phyloP scores from a whole-genome alignment of 2,329 filamentous ascomycete species.

The Trichoderma hamatum region DNA sequence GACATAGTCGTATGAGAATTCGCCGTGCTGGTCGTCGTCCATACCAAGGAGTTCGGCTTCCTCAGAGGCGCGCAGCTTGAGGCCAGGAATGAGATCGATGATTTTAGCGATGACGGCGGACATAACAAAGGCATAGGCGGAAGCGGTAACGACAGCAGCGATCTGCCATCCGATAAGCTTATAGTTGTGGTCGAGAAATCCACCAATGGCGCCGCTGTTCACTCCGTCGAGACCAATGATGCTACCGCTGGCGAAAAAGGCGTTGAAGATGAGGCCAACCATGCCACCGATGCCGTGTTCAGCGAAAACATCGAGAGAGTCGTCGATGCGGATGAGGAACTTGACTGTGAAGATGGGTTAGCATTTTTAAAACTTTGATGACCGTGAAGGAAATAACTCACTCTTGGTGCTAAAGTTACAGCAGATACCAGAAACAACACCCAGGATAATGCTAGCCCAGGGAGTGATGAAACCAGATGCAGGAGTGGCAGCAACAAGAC shows the following conservation, averaged over 20 bases:
- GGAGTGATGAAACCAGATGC: conserved; percentile 69
- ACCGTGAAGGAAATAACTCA: conserved; percentile 31
- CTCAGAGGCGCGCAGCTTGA: conserved; percentile 77
- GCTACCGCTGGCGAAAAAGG: conserved; percentile 68
- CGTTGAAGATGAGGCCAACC: conserved; percentile 73
- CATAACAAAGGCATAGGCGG: conserved; percentile 71
- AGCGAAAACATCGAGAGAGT: conserved; percentile 72
- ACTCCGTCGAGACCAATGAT: conserved; percentile 77
- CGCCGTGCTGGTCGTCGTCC: conserved; percentile 88
- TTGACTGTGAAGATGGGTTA: conserved; percentile 48
- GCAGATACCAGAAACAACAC: conserved; percentile 64
- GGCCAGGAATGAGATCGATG: conserved; percentile 75
- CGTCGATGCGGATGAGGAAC: conserved; percentile 66
- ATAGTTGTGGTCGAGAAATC: conserved; percentile 76
- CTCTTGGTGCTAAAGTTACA: conserved; percentile 70
- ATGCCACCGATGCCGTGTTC: conserved; percentile 72
- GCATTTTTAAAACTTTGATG: neutral
- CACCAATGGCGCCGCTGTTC: conserved; percentile 68
- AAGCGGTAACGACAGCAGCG: conserved; percentile 70
- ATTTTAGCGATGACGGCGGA: conserved; percentile 72
- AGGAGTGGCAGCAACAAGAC: conserved; percentile 70
- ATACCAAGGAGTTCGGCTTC: conserved; percentile 84
- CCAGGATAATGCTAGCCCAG: conserved; percentile 69
- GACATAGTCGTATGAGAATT: conserved; percentile 89
- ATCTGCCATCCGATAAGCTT: conserved; percentile 78